These are phyloP conservation scores for Eremothecium coryli DNA, from an alignment of 1,139 yeast genomes.

Conservation along the genomic window DNA sequence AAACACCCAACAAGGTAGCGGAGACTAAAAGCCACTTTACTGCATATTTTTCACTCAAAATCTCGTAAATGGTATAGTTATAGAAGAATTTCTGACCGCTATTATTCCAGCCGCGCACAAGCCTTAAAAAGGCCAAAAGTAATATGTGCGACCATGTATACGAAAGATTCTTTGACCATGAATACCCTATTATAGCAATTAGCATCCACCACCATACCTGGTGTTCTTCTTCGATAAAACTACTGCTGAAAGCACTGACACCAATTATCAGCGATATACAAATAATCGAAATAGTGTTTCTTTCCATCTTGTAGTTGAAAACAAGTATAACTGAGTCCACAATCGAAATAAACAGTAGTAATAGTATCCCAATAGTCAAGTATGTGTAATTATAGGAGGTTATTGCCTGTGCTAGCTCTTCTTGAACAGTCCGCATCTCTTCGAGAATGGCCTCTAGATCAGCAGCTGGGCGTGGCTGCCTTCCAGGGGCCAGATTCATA, in stretches of 20 bases:
- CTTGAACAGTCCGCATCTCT: constrained; percentile 45
- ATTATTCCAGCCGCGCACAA: constrained; percentile 78
- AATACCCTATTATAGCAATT: constrained; percentile 14
- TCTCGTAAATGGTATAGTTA: constrained; percentile 38
- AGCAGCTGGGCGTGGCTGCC: constrained; percentile 7
- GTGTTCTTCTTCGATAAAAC: constrained; percentile 94
- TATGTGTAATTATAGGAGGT: constrained; percentile 59
- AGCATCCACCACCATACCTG: constrained; percentile 87
- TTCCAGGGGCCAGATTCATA: constrained; percentile 20
- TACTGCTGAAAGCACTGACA: constrained; percentile 66
- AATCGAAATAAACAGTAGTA: constrained; percentile 32
- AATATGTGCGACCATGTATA: constrained; percentile 22
- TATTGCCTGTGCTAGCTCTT: constrained; percentile 51
- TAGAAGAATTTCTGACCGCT: constrained; percentile 75
- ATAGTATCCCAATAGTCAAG: constrained; percentile 41
- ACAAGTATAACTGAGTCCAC: constrained; percentile 10
- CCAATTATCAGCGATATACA: constrained; percentile 27
- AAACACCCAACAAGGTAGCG: constrained; percentile 33
- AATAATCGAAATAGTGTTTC: constrained; percentile 11
- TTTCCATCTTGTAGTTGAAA: constrained; percentile 6
- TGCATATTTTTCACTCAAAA: constrained; percentile 24
- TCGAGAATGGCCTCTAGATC: constrained; percentile 30
- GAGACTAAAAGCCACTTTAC: constrained; percentile 44
- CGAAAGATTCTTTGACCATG: constrained; percentile 8
- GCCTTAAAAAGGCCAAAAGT: constrained; percentile 39